Evolutionary conservation across 1,284 basidiomycete species (phyloP).

Genomic region (Pseudozyma flocculosa): DNA sequence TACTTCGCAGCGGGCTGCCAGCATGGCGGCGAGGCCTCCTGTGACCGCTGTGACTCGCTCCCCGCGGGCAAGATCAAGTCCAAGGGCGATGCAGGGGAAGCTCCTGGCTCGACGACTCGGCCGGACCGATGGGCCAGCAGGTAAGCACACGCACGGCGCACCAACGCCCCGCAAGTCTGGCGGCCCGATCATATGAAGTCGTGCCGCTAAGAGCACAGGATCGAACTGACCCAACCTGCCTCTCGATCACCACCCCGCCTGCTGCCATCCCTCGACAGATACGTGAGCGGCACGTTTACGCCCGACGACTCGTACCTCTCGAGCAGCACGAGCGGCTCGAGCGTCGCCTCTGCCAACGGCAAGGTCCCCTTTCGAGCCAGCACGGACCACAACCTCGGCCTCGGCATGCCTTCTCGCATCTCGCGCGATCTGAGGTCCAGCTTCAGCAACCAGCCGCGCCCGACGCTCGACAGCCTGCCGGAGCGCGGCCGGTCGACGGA

Average conservation of each 20-base stretch:
- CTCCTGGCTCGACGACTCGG: too few species aligned
- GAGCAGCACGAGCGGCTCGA: not conserved
- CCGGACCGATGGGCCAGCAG: not conserved
- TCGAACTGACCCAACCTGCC: not conserved
- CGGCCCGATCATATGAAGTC: too few species aligned
- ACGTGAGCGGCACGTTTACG: not conserved
- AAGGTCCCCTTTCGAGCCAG: constrained; percentile 1
- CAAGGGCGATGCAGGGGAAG: too few species aligned
- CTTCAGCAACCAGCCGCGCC: not conserved
- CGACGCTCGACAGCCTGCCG: not conserved
- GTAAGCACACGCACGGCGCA: not conserved
- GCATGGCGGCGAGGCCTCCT: too few species aligned
- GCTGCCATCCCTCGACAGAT: not conserved
- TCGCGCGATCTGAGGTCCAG: constrained; percentile 25
- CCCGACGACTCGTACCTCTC: not conserved
- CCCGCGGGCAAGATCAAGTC: too few species aligned
- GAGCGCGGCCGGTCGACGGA: not conserved
- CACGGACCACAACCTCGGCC: constrained; percentile 15
- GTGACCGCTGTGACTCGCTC: too few species aligned
- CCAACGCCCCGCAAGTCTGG: not conserved
- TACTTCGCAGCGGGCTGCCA: too few species aligned
- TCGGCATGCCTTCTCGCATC: constrained; percentile 41
- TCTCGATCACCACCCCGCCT: not conserved
- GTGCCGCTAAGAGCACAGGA: not conserved
- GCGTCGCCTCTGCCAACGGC: not conserved